A percentile compares a stretch with the other conserved stretches of the same genome.
phyloP scores from a whole-genome alignment of 2,329 filamentous ascomycete species.

The Alternaria infectoria region DNA sequence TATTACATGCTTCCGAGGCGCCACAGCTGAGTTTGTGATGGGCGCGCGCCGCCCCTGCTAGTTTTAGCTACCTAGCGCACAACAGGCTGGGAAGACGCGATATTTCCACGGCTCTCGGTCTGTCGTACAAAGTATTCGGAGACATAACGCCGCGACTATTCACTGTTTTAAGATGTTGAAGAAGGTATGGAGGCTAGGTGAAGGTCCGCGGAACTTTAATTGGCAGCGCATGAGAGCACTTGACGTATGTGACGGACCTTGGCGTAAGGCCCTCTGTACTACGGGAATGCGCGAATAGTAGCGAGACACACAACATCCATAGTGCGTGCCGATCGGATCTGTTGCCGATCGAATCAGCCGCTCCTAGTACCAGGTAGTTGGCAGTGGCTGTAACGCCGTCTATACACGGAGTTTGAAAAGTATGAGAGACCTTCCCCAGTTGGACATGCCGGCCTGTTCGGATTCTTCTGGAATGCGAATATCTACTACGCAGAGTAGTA shows the following conservation, averaged over 20 bases:
- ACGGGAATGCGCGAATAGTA: not conserved
- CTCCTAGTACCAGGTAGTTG: not conserved
- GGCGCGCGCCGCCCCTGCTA: not conserved
- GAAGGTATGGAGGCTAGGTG: not conserved
- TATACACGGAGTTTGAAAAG: not conserved
- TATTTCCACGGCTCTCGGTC: not conserved
- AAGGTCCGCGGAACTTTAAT: not conserved
- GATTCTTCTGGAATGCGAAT: not conserved
- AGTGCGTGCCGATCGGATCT: not conserved
- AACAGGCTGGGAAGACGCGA: not conserved
- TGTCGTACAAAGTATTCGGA: not conserved
- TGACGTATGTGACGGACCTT: not conserved
- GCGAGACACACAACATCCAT: not conserved
- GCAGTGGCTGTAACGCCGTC: not conserved
- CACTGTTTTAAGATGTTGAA: not conserved
- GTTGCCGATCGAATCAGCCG: not conserved
- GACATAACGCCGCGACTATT: not conserved
- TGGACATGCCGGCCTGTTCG: not conserved
- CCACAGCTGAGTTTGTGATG: not conserved
- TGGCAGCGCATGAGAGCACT: not conserved
- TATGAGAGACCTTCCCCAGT: not conserved
- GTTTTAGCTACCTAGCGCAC: not conserved
- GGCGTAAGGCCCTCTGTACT: not conserved
- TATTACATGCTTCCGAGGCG: not conserved
- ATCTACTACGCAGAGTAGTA: not conserved